Conservation (phyloP, 306 rosid species). For the Trifolium fragiferum region DNA sequence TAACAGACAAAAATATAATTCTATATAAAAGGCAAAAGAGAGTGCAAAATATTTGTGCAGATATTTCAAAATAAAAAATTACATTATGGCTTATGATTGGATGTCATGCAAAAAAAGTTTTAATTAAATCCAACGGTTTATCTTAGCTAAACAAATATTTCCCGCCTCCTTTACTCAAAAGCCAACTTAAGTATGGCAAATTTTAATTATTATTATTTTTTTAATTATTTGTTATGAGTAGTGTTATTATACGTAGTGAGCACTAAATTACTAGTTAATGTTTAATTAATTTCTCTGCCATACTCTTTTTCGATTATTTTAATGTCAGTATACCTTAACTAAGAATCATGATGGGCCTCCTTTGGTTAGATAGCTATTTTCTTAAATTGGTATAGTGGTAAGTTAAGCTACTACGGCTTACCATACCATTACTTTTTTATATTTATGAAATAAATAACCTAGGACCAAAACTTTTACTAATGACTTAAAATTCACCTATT, state of each 20-base stretch:
- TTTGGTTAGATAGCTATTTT: slow-evolving; percentile 68
- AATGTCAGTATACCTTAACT: slow-evolving; percentile 41
- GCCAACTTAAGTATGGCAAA: slow-evolving; percentile 45
- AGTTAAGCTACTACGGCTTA: slow-evolving; percentile 60
- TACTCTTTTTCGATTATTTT: slow-evolving; percentile 34
- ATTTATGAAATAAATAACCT: slow-evolving; percentile 19
- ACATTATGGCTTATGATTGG: background rate
- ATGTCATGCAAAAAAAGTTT: background rate
- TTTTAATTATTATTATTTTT: slow-evolving; percentile 33
- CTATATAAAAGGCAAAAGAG: too few relatives aligned
- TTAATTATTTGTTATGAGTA: slow-evolving; percentile 34
- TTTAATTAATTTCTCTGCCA: slow-evolving; percentile 34
- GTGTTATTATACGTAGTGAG: slow-evolving; percentile 37
- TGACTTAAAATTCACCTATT: background rate
- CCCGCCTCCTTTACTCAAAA: slow-evolving; percentile 61
- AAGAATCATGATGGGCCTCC: slow-evolving; percentile 49
- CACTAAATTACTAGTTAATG: slow-evolving; percentile 24
- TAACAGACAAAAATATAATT: too few relatives aligned
- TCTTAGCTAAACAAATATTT: slow-evolving; percentile 42
- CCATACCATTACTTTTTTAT: slow-evolving; percentile 35
- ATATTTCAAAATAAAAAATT: background rate
- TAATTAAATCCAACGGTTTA: background rate
- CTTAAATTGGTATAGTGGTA: slow-evolving; percentile 74
- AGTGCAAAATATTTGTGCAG: background rate
- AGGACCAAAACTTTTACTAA: background rate